Percentiles rank a stretch among this genome's conserved stretches.
Conservation (phyloP, 140 eudicot species). For the Senecio squalidus region DNA sequence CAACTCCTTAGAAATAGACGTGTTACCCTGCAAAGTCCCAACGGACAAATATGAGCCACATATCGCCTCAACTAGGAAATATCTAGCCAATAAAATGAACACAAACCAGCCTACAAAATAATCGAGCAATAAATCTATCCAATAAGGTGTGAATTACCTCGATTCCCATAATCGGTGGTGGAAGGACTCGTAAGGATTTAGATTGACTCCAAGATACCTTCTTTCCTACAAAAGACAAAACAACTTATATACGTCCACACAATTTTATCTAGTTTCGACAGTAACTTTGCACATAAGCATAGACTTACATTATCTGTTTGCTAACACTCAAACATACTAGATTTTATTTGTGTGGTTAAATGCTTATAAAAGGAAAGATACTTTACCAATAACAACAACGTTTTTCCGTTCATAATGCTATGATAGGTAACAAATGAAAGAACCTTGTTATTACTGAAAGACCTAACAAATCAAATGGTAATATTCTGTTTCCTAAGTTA, state of each 20-base stretch:
- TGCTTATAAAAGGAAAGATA: neutral
- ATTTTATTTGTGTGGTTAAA: neutral
- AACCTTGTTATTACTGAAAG: too few species aligned
- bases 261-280: neutral
- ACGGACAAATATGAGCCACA: slow-evolving; percentile 18
- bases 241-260: neutral
- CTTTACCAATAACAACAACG: neutral
- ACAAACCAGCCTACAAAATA: too few species aligned
- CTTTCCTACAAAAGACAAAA: slow-evolving; percentile 43
- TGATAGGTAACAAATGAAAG: too few species aligned
- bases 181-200: slow-evolving; percentile 58
- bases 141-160: slow-evolving; percentile 49
- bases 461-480: too few species aligned
- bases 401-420: neutral
- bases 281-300: neutral
- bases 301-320: neutral
- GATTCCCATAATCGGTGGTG: slow-evolving; percentile 38
- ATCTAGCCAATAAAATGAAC: too few species aligned
- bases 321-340: slow-evolving; percentile 11
- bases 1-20: slow-evolving; percentile 71
- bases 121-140: too few species aligned
- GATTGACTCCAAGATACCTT: slow-evolving; percentile 71
- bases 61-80: slow-evolving; percentile 14
- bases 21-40: slow-evolving; percentile 55
- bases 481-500: too few species aligned